Base-by-base conservation (phyloP, 2,329 filamentous ascomycete genomes). In the Penicillium sp. region DNA sequence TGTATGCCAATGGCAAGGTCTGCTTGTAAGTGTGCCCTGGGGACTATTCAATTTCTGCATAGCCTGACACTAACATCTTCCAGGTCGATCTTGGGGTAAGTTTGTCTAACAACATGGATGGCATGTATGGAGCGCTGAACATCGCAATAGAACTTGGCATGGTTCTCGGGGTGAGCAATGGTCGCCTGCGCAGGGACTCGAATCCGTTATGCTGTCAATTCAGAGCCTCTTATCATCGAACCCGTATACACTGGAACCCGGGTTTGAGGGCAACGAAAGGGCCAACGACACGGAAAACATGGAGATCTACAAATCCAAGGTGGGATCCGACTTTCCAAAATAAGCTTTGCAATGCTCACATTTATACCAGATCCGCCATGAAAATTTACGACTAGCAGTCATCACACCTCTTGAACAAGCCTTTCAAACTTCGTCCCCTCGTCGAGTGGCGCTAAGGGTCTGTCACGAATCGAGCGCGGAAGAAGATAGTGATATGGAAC, bases 171-270 rank as follows among this genome's bases (percentile, higher is more conserved):
- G 92, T 54, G 94, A 97, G 74, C 87, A 97, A 72, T 99, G 94
- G 94, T 97, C 92, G 16, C 92, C 92, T 16, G 94, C 93, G 0
- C 94, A 97, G 73, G 93, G 94, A 7, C 81, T 99, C 1, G 94
- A 97, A 73, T 97, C 93, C 0, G 91, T 97, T 48, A 76, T 99
- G 47, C 85, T 97, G 52, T 97, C 93, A 5, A 97, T 99, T 56
- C 94, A 99, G 75, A 97, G 92, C 72, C 80, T 99, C 44, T 92
- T 99, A 88, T 96, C 92, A 1, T 78, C 85, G 29, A 96, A 97
- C 66, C 94, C 93, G 0, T 97, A 96, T 75, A 91, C 94, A 71
- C 97, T 97, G 67, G 94, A 99, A 72, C 94, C 94, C 1, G 94
- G 94, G 6, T 97, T 91, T 66, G 93, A 97, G 72, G 83, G 89